Evolutionary conservation across 192 early-diverging fungal genomes (phyloP), one percentile per base, ranked within the genome.

Genomic region (Coemansia guatemalensis): DNA sequence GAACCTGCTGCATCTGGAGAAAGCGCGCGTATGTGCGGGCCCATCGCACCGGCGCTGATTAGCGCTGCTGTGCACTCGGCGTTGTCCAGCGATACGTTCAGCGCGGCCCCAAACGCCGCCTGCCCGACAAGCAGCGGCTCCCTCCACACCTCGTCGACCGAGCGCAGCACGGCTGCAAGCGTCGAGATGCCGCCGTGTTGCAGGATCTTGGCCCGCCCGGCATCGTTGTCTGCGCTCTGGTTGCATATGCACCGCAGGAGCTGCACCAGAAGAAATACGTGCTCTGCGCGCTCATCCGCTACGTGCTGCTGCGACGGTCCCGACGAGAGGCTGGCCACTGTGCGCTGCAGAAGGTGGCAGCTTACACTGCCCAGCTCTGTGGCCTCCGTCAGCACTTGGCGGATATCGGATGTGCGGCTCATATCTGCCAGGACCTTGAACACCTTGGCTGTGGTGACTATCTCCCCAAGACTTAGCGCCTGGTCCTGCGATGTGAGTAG

Each of bases 211-310:
- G 52, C 52, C 5, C 75, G 56, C 3, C 47, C 66, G 14, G 8
- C 63, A 18, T 72, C 63, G 58, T 71, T 75, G 62, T 81, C 78
- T 0, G 78, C 78, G 41, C 69, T 52, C 32, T 65, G 26, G 60
- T 81, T 81, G 69, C 73, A 75, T 22, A 81, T 69, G 56, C 72
- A 71, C 17, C 78, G 73, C 12, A 81, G 69, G 20, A 70, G 23
- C 49, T 79, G 76, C 1, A 67, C 64, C 8, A 79, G 51, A 27
- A 74, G 27, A 18, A 78, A 66, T 55, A 78, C 56, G 3, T 39
- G 52, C 52, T 78, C 75, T 4, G 75, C 75, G 1, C 60, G 62
- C 62, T 48, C 32, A 4, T 57, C 52, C 8, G 17, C 48, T n/a
- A 22, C 48, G 17, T n/a, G 53, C 11, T 30, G 21, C 25, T 61